Percentiles rank a stretch among this genome's conserved stretches.
These are phyloP conservation scores for Lodderomyces metapsilosis DNA, from an alignment of 1,139 yeast genomes.

Conservation along the genomic window DNA sequence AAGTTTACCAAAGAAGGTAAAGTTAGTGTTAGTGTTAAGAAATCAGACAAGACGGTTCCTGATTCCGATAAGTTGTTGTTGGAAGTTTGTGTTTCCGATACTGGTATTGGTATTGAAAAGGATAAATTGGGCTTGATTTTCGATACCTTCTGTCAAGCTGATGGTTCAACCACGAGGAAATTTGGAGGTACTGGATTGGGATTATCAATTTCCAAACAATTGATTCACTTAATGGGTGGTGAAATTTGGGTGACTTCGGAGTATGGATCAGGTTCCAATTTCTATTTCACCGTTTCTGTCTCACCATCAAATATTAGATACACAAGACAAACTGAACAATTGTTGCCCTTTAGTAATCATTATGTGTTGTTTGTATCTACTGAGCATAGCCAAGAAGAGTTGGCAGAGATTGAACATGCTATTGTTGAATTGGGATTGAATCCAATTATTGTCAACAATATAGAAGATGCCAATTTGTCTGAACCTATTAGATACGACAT, in stretches of 20 bases:
- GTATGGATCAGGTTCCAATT: slow-evolving; percentile 80
- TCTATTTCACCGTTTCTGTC: slow-evolving; percentile 75
- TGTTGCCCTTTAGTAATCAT: slow-evolving; percentile 72
- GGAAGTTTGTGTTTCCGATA: slow-evolving; percentile 84
- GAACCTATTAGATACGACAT: slow-evolving; percentile 71
- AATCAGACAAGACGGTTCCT: slow-evolving; percentile 42
- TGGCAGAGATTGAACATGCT: slow-evolving; percentile 42
- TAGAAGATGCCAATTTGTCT: slow-evolving; percentile 48
- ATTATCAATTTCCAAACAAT: slow-evolving; percentile 78
- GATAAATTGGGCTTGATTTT: slow-evolving; percentile 81
- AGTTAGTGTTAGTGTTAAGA: slow-evolving; percentile 62
- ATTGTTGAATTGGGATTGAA: slow-evolving; percentile 45
- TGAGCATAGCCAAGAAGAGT: slow-evolving; percentile 53
- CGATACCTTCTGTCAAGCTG: slow-evolving; percentile 90
- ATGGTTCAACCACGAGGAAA: slow-evolving; percentile 86
- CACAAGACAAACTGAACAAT: slow-evolving; percentile 63
- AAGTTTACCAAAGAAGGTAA: slow-evolving; percentile 82
- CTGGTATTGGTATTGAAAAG: slow-evolving; percentile 85
- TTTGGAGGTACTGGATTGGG: slow-evolving; percentile 93
- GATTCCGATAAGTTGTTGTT: slow-evolving; percentile 59
- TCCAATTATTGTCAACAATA: slow-evolving; percentile 51
- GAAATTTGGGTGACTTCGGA: slow-evolving; percentile 85
- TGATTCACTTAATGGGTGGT: slow-evolving; percentile 88
- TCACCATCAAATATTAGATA: slow-evolving; percentile 69
- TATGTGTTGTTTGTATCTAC: slow-evolving; percentile 68